A percentile compares a stretch with the other conserved stretches of the same genome.
Conservation (phyloP, 805 yeast genomes). For the Diddensiella santjacobensis region DNA sequence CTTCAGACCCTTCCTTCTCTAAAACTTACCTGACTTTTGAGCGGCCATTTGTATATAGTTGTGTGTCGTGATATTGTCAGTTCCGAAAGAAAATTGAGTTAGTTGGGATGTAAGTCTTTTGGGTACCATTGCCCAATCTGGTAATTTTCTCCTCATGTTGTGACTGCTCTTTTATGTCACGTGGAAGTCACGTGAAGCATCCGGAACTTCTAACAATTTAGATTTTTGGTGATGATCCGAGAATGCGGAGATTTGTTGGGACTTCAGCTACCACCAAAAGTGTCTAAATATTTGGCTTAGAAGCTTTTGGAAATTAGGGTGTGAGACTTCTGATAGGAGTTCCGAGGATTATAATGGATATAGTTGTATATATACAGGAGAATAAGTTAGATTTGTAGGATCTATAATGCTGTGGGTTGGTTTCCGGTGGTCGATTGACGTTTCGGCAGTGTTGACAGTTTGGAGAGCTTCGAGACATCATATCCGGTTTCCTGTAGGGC, state of each 20-base stretch:
- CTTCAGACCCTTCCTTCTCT: constrained; percentile 1
- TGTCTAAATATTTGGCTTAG: no score
- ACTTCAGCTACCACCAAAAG: no score
- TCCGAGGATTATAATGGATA: no score
- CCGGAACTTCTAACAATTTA: no score
- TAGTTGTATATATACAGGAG: no score
- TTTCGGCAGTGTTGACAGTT: no score
- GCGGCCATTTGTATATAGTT: constrained; percentile 22
- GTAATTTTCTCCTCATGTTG: not conserved
- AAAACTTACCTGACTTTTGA: constrained; percentile 26
- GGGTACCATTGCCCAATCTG: not conserved
- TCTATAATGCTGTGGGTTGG: not conserved
- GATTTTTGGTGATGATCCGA: no score
- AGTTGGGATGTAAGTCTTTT: not conserved
- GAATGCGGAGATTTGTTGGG: no score
- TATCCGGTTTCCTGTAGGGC: constrained; percentile 44
- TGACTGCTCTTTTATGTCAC: not conserved
- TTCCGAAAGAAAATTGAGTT: constrained; percentile 4
- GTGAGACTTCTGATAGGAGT: no score
- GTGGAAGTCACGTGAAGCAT: constrained; percentile 2
- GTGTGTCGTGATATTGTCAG: constrained; percentile 5
- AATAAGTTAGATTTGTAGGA: no score
- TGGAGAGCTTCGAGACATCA: constrained; percentile 27
- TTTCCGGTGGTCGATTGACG: not conserved
- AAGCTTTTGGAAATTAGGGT: no score